Percentiles rank a stretch among this genome's conserved stretches.
Conservation (phyloP, 2,329 filamentous ascomycete genomes). For the Microdochium bolleyi region DNA sequence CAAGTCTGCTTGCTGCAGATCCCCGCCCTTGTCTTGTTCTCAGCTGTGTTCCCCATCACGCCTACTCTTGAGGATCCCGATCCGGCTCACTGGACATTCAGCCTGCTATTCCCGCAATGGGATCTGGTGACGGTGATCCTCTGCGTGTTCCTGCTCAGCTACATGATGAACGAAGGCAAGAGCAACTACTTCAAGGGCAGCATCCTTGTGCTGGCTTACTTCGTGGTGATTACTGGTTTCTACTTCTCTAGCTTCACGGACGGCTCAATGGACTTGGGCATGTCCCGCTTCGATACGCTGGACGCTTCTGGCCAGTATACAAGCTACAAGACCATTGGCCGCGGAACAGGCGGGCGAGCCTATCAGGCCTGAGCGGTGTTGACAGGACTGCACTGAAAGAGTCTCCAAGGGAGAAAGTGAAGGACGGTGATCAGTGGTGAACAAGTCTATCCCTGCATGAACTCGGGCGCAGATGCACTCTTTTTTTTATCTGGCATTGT, state of each 20-base stretch:
- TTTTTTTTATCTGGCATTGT: no score
- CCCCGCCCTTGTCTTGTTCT: slow-evolving; percentile 86
- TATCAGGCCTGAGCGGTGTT: slow-evolving; percentile 10
- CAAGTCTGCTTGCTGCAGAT: slow-evolving; percentile 95
- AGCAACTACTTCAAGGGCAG: slow-evolving; percentile 99
- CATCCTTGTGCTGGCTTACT: slow-evolving; percentile 84
- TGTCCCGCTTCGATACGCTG: slow-evolving; percentile 46
- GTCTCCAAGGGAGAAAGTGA: background rate
- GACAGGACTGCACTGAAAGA: background rate
- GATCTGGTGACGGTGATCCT: slow-evolving; percentile 97
- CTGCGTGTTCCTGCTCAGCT: slow-evolving; percentile 91
- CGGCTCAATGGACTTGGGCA: slow-evolving; percentile 28
- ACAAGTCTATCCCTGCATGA: no score
- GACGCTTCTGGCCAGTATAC: slow-evolving; percentile 39
- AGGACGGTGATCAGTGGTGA: no score
- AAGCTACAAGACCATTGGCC: slow-evolving; percentile 46
- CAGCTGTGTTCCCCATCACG: slow-evolving; percentile 58
- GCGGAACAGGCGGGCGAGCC: slow-evolving; percentile 28
- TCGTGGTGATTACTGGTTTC: slow-evolving; percentile 88
- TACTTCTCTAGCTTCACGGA: slow-evolving; percentile 64
- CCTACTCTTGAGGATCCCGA: slow-evolving; percentile 29
- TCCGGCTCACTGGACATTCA: slow-evolving; percentile 58
- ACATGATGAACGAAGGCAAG: slow-evolving; percentile 98
- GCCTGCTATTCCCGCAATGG: slow-evolving; percentile 95
- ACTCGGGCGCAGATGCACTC: no score